Conservation (phyloP, 768 basidiomycete species). For the Neoboletus magnificus region DNA sequence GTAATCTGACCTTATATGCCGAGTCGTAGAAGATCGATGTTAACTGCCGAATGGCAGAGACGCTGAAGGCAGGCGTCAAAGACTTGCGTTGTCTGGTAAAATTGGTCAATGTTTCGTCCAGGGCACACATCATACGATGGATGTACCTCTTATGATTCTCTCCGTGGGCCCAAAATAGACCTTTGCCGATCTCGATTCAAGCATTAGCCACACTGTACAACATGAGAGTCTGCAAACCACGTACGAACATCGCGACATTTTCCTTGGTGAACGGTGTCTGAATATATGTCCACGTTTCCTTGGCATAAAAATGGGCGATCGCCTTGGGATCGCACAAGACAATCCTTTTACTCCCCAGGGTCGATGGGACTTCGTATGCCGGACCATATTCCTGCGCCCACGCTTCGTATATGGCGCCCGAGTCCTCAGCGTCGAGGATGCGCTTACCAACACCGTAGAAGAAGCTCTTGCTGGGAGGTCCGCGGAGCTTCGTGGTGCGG, state of each 20-base stretch:
- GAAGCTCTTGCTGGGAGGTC: conserved; percentile 17
- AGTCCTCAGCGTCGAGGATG: background rate
- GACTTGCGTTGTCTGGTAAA: conserved; percentile 34
- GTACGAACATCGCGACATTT: conserved; percentile 26
- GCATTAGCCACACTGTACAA: background rate
- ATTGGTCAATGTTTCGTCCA: background rate
- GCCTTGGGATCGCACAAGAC: conserved; percentile 41
- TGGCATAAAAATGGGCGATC: conserved; percentile 14
- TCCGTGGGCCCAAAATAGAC: conserved; percentile 32
- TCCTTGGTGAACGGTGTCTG: conserved; percentile 34
- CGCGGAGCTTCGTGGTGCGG: conserved; percentile 14
- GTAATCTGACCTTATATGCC: conserved; percentile 16
- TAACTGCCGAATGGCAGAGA: conserved; percentile 35
- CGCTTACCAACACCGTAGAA: conserved; percentile 16
- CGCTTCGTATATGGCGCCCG: conserved; percentile 14
- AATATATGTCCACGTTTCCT: conserved; percentile 35
- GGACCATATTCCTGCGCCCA: conserved; percentile 24
- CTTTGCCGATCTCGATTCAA: conserved; percentile 21
- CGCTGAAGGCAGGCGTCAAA: conserved; percentile 37
- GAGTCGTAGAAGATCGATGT: conserved; percentile 41
- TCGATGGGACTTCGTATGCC: conserved; percentile 13
- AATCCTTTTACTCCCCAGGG: conserved; percentile 9
- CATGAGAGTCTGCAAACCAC: background rate
- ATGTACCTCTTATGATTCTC: conserved; percentile 45
- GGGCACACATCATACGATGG: background rate